Conservation (phyloP, 768 basidiomycete genomes). For the Panaeolus papilionaceus region DNA sequence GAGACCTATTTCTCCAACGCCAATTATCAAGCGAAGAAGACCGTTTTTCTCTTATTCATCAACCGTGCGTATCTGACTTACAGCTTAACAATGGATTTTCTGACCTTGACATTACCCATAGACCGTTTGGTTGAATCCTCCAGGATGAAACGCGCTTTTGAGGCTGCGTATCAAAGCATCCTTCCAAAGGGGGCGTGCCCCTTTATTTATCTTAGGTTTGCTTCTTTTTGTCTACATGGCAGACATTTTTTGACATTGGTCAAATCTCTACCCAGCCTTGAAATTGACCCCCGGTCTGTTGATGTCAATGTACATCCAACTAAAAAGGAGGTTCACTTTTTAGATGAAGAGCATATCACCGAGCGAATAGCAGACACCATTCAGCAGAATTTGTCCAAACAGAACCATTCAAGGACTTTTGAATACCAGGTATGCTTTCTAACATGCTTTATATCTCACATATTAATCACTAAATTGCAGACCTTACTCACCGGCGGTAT, state of each 20-base stretch:
- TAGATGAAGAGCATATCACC: constrained; percentile 88
- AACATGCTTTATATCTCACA: background rate
- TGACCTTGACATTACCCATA: constrained; percentile 34
- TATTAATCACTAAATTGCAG: constrained; percentile 37
- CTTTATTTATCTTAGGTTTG: constrained; percentile 94
- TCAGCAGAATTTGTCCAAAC: constrained; percentile 65
- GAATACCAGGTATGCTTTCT: constrained; percentile 66
- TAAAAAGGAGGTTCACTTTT: constrained; percentile 94
- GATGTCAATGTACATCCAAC: constrained; percentile 99
- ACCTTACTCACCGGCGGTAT: constrained; percentile 65
- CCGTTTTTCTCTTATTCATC: constrained; percentile 88
- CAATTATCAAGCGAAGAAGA: constrained; percentile 90
- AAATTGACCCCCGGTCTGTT: constrained; percentile 85
- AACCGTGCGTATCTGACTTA: constrained; percentile 67
- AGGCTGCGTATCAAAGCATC: constrained; percentile 82
- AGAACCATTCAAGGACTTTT: constrained; percentile 71
- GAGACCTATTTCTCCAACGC: constrained; percentile 83
- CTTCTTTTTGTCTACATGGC: background rate
- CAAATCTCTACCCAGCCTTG: constrained; percentile 53
- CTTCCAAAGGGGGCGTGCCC: constrained; percentile 90
- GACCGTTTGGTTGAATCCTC: constrained; percentile 92
- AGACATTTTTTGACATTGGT: constrained; percentile 8
- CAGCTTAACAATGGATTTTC: background rate
- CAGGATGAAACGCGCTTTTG: constrained; percentile 86
- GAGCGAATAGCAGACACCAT: constrained; percentile 77